Evolutionary conservation across 2,329 filamentous ascomycete species (phyloP), one percentile per base, ranked within the genome.

Genomic region (Periconia sp.): DNA sequence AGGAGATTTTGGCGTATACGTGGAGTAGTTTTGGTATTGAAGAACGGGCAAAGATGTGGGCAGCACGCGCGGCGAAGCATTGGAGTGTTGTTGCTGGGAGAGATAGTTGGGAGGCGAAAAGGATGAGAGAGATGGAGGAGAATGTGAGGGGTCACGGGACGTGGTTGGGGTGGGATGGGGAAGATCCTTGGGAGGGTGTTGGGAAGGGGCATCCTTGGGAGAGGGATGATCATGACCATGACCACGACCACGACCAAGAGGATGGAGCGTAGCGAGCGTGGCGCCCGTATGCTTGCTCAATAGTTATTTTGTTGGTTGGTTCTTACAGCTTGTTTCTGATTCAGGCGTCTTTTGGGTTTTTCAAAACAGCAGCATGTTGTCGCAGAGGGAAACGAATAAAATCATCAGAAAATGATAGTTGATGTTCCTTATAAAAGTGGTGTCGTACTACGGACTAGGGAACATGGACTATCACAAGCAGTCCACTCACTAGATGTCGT

Each of bases 1-100:
- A 70, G 50, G 70, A 73, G 55, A 69, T 68, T 44, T 50, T 71
- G 1, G 70, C 68, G 14, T 71, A 71, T 47, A 62, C 68, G 18
- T 73, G 61, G 56, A 66, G 60, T 35, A 57, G 58, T 18, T 59
- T 68, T 13, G 66, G 64, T 1, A 56, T 61, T 19, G 64, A 66
- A 41, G 58, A 62, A 27, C 42, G 58, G 11, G 64, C 69, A 31
- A 65, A 58, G 51, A 56, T 68, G 35, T 72, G 66, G 64, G 70
- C 63, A 9, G 59, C 58, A 0, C 54, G 60, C 42, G 66, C 69
- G n/a, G 50, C 53, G 20, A 58, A 54, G 37, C 60, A 63, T 41
- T 69, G 67, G 67, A 59, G 52, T 3, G 41, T 70, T 44, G 17
- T 70, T 23, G 63, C 63, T 1, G 67, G 67, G 11, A 60, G 53